A percentile compares a stretch with the other conserved stretches of the same genome.
These are phyloP conservation scores for Diospyros kaki DNA, from an alignment of 148 eudicot genomes.

Conservation along the genomic window DNA sequence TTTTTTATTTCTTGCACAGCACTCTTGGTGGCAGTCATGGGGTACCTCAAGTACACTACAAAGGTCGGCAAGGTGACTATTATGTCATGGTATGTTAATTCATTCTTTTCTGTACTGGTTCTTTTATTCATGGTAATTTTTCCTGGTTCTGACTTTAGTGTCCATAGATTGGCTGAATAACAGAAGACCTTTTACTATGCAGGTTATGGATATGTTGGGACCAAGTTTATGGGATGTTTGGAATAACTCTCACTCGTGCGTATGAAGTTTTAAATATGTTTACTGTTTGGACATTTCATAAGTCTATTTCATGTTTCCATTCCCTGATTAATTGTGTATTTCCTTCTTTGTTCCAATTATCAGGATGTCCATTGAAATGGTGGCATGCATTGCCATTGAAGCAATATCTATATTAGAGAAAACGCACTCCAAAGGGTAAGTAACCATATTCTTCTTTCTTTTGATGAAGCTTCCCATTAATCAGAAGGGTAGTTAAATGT, in stretches of 20 bases:
- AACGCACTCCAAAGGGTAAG: slow-evolving; percentile 75
- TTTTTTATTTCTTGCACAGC: slow-evolving; percentile 24
- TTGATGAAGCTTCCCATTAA: background rate
- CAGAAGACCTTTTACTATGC: slow-evolving; percentile 14
- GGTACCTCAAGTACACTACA: slow-evolving; percentile 72
- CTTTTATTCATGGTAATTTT: slow-evolving; percentile 1
- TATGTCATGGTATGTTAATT: slow-evolving; percentile 58
- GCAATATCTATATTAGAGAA: slow-evolving; percentile 79
- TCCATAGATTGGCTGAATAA: background rate
- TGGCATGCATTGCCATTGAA: slow-evolving; percentile 85
- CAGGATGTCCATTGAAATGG: slow-evolving; percentile 85
- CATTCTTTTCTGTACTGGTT: background rate
- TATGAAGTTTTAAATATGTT: background rate
- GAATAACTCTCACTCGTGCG: slow-evolving; percentile 62
- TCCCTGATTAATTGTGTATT: background rate
- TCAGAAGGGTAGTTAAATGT: background rate
- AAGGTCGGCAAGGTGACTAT: slow-evolving; percentile 66
- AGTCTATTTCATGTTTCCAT: background rate
- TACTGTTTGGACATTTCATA: background rate
- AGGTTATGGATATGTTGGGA: slow-evolving; percentile 89
- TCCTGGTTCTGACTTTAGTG: background rate
- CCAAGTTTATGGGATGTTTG: slow-evolving; percentile 92
- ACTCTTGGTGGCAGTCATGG: slow-evolving; percentile 77
- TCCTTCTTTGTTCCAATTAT: slow-evolving; percentile 1
- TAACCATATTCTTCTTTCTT: background rate